Evolutionary conservation across 805 yeast species (phyloP).

Genomic region (Wickerhamomyces mucosus): DNA sequence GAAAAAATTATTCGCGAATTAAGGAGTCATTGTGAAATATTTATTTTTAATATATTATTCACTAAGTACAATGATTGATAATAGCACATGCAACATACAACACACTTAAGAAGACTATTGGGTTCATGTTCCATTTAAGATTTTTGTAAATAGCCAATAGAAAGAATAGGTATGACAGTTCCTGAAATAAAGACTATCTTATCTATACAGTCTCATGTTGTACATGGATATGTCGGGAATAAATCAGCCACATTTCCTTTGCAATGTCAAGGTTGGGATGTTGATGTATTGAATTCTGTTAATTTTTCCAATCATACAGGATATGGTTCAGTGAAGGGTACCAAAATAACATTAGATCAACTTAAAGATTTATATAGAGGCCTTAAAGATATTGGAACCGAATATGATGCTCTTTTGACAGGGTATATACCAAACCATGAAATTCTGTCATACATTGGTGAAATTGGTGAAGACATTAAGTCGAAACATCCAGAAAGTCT

Average conservation of each 20-base stretch:
- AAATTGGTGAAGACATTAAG: slow-evolving; percentile 29
- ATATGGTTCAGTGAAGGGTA: slow-evolving; percentile 48
- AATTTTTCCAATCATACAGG: slow-evolving; percentile 68
- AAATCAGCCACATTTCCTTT: slow-evolving; percentile 58
- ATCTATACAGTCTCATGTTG: slow-evolving; percentile 61
- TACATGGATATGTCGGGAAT: slow-evolving; percentile 67
- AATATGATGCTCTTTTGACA: slow-evolving; percentile 48
- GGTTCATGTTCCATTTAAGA: too few species aligned
- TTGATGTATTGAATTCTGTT: slow-evolving; percentile 55
- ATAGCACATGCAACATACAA: too few species aligned
- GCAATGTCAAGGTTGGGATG: slow-evolving; percentile 60
- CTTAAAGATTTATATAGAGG: slow-evolving; percentile 32
- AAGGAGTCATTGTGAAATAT: too few species aligned
- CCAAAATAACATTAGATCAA: slow-evolving; percentile 30
- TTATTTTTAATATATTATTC: too few species aligned
- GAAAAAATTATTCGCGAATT: too few species aligned
- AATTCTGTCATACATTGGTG: slow-evolving; percentile 35
- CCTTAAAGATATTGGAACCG: slow-evolving; percentile 21
- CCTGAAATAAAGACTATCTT: slow-evolving; percentile 20
- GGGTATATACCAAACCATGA: slow-evolving; percentile 60
- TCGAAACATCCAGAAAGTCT: slow-evolving; percentile 23
- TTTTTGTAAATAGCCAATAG: too few species aligned
- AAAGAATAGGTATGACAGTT: too few species aligned
- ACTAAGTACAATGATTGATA: too few species aligned
- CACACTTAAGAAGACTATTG: too few species aligned